Evolutionary conservation across 352 stramenopile species (phyloP), one percentile per base, ranked within the genome.

Genomic region (Pseudoperonospora humuli): DNA sequence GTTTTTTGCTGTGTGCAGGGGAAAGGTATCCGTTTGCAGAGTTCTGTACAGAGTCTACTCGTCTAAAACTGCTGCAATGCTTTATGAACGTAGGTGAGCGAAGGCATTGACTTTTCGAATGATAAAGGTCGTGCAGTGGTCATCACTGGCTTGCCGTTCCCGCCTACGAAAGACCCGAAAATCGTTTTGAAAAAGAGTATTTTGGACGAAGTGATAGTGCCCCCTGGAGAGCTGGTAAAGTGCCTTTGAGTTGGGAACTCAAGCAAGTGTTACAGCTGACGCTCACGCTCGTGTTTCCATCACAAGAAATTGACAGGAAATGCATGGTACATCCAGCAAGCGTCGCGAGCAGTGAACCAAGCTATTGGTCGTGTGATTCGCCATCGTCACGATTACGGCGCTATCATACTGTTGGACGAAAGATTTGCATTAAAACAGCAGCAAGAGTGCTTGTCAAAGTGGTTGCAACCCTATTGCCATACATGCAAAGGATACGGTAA

Each of bases 261-360:
- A 43, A 3, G 15, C 38, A 14, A 14, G 2, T 19, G 3, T n/a
- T 48, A 21, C 9, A 9, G 21, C 19, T 60, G 21, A 47, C 28
- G 31, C 10, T 20, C 44, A 9, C 36, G 5, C 0, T 37, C 43
- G 36, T 17, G 32, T 14, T 13, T 38, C 2, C 39, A 25, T 18
- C n/a, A 18, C 21, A 17, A 93, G 66, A 91, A 96, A 76, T 58
- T 96, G 44, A 84, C 72, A 50, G 97, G 97, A 3, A 92, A 96
- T 40, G 84, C 97, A 18, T 99, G 97, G 97, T 99, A 99, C 57
- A 92, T 93, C 26, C 96, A 99, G 44, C 95, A 98, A 84, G 96
- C 96, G 5, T 93, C 95, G 40, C 70, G 95, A 43, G 96, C 96
- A 41, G 94, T 99, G 8, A 99, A 99, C 63, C 97, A 99, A 81